These are phyloP conservation scores for Neonectria ditissima DNA, from an alignment of 2,329 filamentous ascomycete genomes.

Conservation along the genomic window DNA sequence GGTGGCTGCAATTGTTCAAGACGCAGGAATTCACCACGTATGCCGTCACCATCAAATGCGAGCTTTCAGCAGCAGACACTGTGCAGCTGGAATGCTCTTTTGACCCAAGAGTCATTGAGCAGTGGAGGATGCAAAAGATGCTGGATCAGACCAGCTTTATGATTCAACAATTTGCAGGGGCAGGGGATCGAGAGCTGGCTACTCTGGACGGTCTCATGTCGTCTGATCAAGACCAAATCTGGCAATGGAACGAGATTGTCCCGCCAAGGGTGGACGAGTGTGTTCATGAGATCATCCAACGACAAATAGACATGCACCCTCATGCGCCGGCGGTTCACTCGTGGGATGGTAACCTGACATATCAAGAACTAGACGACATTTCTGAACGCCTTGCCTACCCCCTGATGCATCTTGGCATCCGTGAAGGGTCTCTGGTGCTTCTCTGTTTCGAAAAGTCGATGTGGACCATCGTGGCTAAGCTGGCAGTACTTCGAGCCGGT, in stretches of 20 bases:
- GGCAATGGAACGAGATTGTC: conserved; percentile 33
- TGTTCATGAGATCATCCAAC: conserved; percentile 39
- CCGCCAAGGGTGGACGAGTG: conserved; percentile 24
- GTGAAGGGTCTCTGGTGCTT: neutral
- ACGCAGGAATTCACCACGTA: conserved; percentile 4
- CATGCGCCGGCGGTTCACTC: conserved; percentile 48
- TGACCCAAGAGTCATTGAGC: conserved; percentile 17
- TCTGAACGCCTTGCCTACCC: neutral
- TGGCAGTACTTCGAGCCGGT: neutral
- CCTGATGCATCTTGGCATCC: neutral
- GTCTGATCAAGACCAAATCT: conserved; percentile 17
- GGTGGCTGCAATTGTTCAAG: neutral
- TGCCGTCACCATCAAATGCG: conserved; percentile 4
- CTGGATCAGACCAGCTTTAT: conserved; percentile 11
- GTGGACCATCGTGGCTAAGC: conserved; percentile 2
- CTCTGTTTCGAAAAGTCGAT: conserved; percentile 10
- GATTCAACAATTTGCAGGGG: conserved; percentile 13
- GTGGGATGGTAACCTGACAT: neutral
- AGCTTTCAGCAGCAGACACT: neutral
- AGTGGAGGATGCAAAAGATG: conserved; percentile 15
- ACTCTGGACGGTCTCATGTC: neutral
- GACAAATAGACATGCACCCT: conserved; percentile 1
- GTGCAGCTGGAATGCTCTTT: conserved; percentile 4
- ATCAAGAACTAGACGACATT: neutral
- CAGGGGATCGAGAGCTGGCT: neutral